Base-by-base conservation (phyloP, 75 land plant genomes). In the Selaginella moellendorffii region DNA sequence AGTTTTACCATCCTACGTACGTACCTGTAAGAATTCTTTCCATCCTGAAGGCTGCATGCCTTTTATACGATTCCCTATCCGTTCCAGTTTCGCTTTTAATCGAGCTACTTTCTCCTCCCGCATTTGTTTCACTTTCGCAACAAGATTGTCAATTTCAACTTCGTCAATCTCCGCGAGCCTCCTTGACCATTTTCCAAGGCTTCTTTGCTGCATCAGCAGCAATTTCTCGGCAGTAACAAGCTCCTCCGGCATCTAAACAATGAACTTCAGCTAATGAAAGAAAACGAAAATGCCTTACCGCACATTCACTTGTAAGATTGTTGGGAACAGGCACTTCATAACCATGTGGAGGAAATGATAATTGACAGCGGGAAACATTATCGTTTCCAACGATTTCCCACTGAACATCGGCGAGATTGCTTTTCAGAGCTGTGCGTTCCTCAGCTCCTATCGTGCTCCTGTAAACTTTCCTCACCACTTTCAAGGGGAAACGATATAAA, bases 11-110 rank as follows among this genome's bases (percentile, higher is more conserved):
- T n/a, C n/a, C 46, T 5, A 36, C 5, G 46, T 65, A 25, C 0
- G 59, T 70, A 88, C 95, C 87, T 83, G 90, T 28, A 88, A 69
- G 68, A 93, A 93, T 64, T 93, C 90, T 66, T 80, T 90, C 98
- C 98, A 93, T 20, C 98, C 98, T 64, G 98, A 75, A 60, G 98
- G 98, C 74, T 88, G 90, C 68, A 88, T 93, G 66, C 83, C 81
- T 66, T 74, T 73, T 26, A 93, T 80, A 14, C 96, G 72, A 62
- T 29, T 79, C 20, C 27, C 66, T 67, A 93, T 66, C 61, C 90
- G 83, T 1, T 66, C 28, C 53, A 83, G 63, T 68, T 88, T 81
- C 54, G 73, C 65, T 66, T 75, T 65, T 53, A 89, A 66, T 18
- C 81, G 78, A 10, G 63, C 71, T 29, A 88, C 75, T 25, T 83